Evolutionary conservation across 306 rosid species (phyloP).

Genomic region (Cicer cuneatum): DNA sequence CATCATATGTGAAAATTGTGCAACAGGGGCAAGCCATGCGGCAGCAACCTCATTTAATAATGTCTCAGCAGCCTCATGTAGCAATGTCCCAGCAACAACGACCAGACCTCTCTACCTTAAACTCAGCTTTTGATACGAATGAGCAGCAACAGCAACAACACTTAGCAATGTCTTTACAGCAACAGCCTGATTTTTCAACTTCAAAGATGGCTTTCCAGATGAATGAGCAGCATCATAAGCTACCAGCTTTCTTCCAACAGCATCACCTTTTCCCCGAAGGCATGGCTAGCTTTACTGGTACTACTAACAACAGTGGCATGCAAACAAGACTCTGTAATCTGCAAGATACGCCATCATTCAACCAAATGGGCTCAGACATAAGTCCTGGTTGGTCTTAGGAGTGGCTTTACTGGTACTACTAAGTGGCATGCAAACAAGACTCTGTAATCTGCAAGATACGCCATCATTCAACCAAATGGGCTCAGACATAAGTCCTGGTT

Average conservation of each 20-base stretch:
- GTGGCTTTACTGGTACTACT: constrained; percentile 37
- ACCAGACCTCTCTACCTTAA: constrained; percentile 24
- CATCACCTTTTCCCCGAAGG: constrained; percentile 49
- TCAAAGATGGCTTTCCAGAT: constrained; percentile 50
- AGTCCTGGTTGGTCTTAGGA: constrained; percentile 49
- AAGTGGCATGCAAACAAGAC: constrained; percentile 44
- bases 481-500: constrained; percentile 45
- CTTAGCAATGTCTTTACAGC: constrained; percentile 44
- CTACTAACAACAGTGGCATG: constrained; percentile 31
- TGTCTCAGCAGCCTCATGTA: constrained; percentile 38
- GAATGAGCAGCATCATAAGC: constrained; percentile 50
- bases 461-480: constrained; percentile 53
- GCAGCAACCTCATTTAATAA: constrained; percentile 43
- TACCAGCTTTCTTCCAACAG: constrained; percentile 50
- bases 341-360: constrained; percentile 50
- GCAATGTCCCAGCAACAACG: constrained; percentile 48
- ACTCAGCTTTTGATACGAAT: constrained; percentile 36
- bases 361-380: constrained; percentile 48
- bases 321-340: constrained; percentile 44
- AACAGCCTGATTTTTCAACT: constrained; percentile 37
- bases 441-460: constrained; percentile 39
- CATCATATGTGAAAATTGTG: constrained; percentile 38
- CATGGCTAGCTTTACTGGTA: constrained; percentile 42
- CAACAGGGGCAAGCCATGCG: constrained; percentile 51
- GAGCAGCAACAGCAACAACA: constrained; percentile 45